A percentile compares a stretch with the other conserved stretches of the same genome.
These are phyloP conservation scores for Colletotrichum echinochloae DNA, from an alignment of 2,329 filamentous ascomycete species.

Conservation along the genomic window DNA sequence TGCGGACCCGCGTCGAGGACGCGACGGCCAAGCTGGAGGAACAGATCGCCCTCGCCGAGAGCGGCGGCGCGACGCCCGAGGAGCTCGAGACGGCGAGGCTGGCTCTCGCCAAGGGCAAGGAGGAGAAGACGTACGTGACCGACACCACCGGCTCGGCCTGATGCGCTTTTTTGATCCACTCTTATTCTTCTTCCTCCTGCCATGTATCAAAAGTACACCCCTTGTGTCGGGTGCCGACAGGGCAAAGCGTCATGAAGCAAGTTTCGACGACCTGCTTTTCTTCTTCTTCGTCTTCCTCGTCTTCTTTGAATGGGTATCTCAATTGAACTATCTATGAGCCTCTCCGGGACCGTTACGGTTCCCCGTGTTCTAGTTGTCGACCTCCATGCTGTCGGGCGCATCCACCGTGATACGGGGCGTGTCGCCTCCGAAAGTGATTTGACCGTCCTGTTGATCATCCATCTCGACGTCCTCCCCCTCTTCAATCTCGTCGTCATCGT, in stretches of 20 bases:
- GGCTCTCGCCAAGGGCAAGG: conserved; percentile 63
- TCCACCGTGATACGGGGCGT: conserved; percentile 64
- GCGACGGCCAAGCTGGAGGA: conserved; percentile 81
- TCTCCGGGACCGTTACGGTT: neutral
- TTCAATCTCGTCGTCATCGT: conserved; percentile 51
- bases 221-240: conserved; percentile 6
- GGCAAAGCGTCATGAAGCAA: conserved; percentile 21
- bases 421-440: conserved; percentile 53
- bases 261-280: neutral
- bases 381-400: conserved; percentile 72
- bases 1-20: conserved; percentile 77
- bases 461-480: conserved; percentile 70
- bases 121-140: conserved; percentile 43
- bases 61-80: conserved; percentile 57
- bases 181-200: neutral
- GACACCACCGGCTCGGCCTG: conserved; percentile 12
- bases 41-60: conserved; percentile 75
- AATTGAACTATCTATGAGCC: conserved; percentile 30
- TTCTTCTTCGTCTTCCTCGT: too few species aligned
- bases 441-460: conserved; percentile 59
- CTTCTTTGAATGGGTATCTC: conserved; percentile 41
- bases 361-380: conserved; percentile 53
- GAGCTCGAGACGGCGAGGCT: conserved; percentile 69
- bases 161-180: neutral
- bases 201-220: neutral